These are phyloP conservation scores for Liriodendron chinense DNA, from an alignment of 164 flowering plant species.

Conservation along the genomic window DNA sequence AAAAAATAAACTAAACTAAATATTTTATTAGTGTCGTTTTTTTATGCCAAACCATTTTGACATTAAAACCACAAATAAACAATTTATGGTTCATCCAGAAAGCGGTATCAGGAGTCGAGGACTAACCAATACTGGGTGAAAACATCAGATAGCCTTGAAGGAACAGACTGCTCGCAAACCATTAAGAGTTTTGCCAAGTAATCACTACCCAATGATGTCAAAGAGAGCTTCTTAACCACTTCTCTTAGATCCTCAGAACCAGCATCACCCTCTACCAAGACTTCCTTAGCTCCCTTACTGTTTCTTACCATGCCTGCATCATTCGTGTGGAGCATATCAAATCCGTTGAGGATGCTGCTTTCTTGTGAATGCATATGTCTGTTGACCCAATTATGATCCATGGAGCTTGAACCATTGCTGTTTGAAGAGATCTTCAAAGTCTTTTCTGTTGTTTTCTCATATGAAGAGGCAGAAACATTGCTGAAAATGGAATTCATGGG, in stretches of 20 bases:
- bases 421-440: slow-evolving; percentile 19
- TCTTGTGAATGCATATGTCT: slow-evolving; percentile 13
- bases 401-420: slow-evolving; percentile 12
- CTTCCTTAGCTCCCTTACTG: slow-evolving; percentile 2
- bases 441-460: slow-evolving; percentile 38
- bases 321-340: not conserved
- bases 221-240: slow-evolving; percentile 57
- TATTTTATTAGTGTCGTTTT: not conserved
- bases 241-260: slow-evolving; percentile 42
- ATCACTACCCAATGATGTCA: slow-evolving; percentile 34
- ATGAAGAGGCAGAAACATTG: slow-evolving; percentile 21
- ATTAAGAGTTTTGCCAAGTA: slow-evolving; percentile 45
- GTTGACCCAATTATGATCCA: slow-evolving; percentile 13
- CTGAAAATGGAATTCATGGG: slow-evolving; percentile 27
- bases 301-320: not conserved
- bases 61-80: not conserved
- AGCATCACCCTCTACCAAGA: slow-evolving; percentile 17
- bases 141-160: slow-evolving; percentile 57
- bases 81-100: not conserved
- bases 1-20: not conserved
- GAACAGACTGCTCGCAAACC: slow-evolving; percentile 75
- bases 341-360: not conserved
- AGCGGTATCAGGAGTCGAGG: not conserved
- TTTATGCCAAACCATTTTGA: not conserved
- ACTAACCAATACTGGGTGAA: slow-evolving; percentile 69